Evolutionary conservation across 345 rosid species (phyloP), one percentile per base, ranked within the genome.

Genomic region (Atalantia buxifolia): DNA sequence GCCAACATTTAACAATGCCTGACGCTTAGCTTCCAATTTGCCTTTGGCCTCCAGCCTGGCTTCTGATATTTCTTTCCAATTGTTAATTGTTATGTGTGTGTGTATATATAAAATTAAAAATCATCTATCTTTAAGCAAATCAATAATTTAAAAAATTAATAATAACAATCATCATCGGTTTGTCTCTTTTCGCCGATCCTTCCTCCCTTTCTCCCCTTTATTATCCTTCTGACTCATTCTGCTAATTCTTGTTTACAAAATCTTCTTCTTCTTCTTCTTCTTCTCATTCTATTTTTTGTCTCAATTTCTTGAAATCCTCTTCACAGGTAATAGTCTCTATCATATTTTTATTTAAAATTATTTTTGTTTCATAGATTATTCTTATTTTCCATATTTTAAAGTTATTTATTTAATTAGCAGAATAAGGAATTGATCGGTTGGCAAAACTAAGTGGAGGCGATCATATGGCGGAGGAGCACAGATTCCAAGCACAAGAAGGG

Each of bases 381-480:
- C 59, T 72, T 24, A 10, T 53, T 71, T 6, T 1, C 1, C 10
- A 30, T 27, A 19, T 16, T 53, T 18, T 48, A 31, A 25, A 1
- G 5, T 24, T 55, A 5, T 72, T 57, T 57, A 57, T 19, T 33
- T 66, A 66, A 66, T 33, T 35, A 19, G n/a, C 66, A 72, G 65
- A 33, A 42, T 42, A 28, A 42, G 57, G 57, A 6, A 57, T 24
- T 30, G 21, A 74, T 60, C 77, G 40, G 27, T 27, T 61, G 9
- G 8, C 3, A 22, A 38, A 50, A 53, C n/a, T 1, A 42, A 50
- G 57, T 22, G 36, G 35, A 33, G 9, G 30, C 38, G 59, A 56
- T 78, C 66, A 22, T 9, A 84, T 88, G 91, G 89, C 87, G 81
- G 91, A 88, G 79, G 91, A 88, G 80, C 91, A 88, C 71, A 60